These are phyloP conservation scores for Aspergillus cristatus DNA, from an alignment of 495 filamentous ascomycete genomes.

Conservation along the genomic window DNA sequence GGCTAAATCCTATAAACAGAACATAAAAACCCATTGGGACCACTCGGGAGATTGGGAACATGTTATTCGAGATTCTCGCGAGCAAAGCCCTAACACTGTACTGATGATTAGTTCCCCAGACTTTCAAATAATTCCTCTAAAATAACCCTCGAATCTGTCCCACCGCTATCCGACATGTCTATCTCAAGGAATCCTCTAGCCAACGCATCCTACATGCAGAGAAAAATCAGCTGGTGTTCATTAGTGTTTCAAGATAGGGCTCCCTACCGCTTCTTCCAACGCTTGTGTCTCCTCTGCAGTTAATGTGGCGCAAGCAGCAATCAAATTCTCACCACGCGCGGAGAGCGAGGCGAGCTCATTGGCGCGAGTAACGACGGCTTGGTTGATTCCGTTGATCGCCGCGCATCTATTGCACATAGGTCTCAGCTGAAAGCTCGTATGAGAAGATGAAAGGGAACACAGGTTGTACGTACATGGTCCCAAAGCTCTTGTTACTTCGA, in stretches of 20 bases:
- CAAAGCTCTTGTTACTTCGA: constrained; percentile 72
- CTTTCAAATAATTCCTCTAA: constrained; percentile 16
- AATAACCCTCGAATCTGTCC: constrained; percentile 5
- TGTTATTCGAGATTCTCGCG: too few species aligned
- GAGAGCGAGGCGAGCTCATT: constrained; percentile 62
- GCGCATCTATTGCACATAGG: constrained; percentile 49
- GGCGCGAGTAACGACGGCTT: constrained; percentile 63
- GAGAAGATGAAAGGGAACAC: not conserved
- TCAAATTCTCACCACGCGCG: constrained; percentile 65
- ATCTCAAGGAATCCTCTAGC: constrained; percentile 26
- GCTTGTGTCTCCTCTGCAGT: constrained; percentile 49
- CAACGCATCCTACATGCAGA: constrained; percentile 17
- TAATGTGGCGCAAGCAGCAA: constrained; percentile 57
- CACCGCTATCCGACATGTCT: constrained; percentile 14
- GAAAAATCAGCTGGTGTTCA: constrained; percentile 1
- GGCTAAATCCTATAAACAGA: too few species aligned
- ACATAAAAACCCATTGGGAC: too few species aligned
- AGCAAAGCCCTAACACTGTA: too few species aligned
- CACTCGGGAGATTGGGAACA: too few species aligned
- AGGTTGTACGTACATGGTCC: constrained; percentile 46
- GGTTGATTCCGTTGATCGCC: constrained; percentile 71
- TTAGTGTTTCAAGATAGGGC: not conserved
- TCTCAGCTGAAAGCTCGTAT: not conserved
- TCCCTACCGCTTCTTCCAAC: constrained; percentile 52
- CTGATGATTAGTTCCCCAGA: not conserved